Conservation (phyloP, 108 stramenopile species). For the Hondaea fermentalgiana region DNA sequence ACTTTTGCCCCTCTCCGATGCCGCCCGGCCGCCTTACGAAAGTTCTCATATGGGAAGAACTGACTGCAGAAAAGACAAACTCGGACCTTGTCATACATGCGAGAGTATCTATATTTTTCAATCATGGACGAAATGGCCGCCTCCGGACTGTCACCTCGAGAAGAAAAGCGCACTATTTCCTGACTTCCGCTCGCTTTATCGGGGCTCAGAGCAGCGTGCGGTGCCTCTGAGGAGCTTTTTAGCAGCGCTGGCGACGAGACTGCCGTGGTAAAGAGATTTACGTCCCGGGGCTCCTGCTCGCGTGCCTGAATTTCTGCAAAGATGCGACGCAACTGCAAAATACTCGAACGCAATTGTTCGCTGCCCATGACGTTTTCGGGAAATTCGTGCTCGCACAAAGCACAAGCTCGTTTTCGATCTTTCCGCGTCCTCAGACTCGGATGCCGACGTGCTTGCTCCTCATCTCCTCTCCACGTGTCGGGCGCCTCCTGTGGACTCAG, state of each 20-base stretch:
- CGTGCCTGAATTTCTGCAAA: background rate
- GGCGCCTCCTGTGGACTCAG: background rate
- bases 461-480: background rate
- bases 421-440: background rate
- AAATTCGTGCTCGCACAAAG: background rate
- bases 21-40: background rate
- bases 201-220: no score
- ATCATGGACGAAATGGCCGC: no score
- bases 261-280: background rate
- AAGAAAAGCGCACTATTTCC: no score
- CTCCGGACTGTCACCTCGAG: no score
- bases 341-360: background rate
- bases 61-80: background rate
- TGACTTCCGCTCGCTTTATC: no score
- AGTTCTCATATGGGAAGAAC: background rate
- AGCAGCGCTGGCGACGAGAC: no score
- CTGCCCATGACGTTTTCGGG: background rate
- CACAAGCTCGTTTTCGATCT: background rate
- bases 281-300: background rate
- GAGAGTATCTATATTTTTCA: background rate
- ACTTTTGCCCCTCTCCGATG: background rate
- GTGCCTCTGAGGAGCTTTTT: no score
- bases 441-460: background rate
- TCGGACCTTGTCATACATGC: constrained; percentile 12
- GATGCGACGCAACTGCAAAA: background rate